Conservation (phyloP, 1,139 yeast genomes). For the Debaryomyces coudertii region DNA sequence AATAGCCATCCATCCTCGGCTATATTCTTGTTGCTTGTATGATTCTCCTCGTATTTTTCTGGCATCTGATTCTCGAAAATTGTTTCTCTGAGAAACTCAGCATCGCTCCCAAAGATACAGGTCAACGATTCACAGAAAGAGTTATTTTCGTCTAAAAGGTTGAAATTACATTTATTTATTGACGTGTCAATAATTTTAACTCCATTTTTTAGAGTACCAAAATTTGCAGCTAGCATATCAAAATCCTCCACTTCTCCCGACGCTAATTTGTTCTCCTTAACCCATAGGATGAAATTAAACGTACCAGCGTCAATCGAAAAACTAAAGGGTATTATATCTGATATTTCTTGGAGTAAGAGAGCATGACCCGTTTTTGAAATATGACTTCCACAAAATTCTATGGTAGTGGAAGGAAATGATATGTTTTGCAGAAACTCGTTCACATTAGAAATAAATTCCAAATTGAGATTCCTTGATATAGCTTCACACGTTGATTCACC, state of each 20-base stretch:
- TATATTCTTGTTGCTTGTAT: background rate
- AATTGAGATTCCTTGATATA: background rate
- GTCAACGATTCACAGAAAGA: slow-evolving; percentile 9
- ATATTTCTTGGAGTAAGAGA: background rate
- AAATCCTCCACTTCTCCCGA: slow-evolving; percentile 13
- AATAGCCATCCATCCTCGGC: slow-evolving; percentile 2
- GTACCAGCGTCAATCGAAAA: slow-evolving; percentile 12
- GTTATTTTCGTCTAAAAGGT: slow-evolving; percentile 19
- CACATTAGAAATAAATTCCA: slow-evolving; percentile 15
- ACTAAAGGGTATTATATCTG: slow-evolving; percentile 11
- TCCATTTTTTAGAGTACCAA: slow-evolving; percentile 19
- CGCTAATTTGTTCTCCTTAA: slow-evolving; percentile 13
- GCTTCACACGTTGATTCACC: background rate
- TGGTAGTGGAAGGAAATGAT: slow-evolving; percentile 16
- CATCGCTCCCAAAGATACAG: slow-evolving; percentile 23
- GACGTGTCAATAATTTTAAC: slow-evolving; percentile 17
- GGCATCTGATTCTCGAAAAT: background rate
- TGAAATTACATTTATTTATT: slow-evolving; percentile 17
- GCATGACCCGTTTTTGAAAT: slow-evolving; percentile 9
- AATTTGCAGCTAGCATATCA: slow-evolving; percentile 18
- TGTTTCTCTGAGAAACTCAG: slow-evolving; percentile 20
- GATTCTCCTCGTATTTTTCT: background rate
- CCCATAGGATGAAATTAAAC: slow-evolving; percentile 15
- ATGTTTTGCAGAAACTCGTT: slow-evolving; percentile 20
- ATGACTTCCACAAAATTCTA: slow-evolving; percentile 13